A percentile compares a stretch with the other conserved stretches of the same genome.
phyloP scores from a whole-genome alignment of 441 rosid genomes.

The Francoa sonchifolia region DNA sequence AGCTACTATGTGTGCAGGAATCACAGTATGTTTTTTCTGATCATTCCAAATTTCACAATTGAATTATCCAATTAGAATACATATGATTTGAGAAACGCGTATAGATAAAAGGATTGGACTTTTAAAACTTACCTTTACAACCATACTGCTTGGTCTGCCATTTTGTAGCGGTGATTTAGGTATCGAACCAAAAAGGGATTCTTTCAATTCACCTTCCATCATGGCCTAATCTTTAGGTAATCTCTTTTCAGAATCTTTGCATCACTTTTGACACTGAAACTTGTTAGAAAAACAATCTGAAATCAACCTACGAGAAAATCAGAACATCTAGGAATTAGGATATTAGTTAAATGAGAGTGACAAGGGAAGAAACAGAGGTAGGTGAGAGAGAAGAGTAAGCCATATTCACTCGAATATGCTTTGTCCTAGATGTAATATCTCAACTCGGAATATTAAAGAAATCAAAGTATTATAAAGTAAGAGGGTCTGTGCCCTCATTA shows the following conservation, averaged over 20 bases:
- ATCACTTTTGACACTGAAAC: background rate
- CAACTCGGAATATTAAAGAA: background rate
- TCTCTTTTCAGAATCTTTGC: constrained; percentile 4
- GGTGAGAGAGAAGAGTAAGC: constrained; percentile 19
- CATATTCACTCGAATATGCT: constrained; percentile 16
- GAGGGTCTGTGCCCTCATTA: background rate
- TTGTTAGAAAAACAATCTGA: too few relatives aligned
- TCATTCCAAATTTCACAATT: background rate
- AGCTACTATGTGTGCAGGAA: constrained; percentile 59
- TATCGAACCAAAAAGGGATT: constrained; percentile 26
- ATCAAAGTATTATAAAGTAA: background rate
- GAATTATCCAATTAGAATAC: background rate
- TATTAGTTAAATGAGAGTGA: background rate
- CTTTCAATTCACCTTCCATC: constrained; percentile 28
- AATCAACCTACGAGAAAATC: too few relatives aligned
- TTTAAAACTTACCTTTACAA: constrained; percentile 34
- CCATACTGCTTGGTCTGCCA: constrained; percentile 57
- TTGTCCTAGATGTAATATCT: constrained; percentile 13
- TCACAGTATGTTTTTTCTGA: constrained; percentile 50
- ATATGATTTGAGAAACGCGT: background rate
- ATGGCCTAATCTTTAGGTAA: constrained; percentile 18
- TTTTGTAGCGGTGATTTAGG: constrained; percentile 27
- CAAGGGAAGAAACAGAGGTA: background rate
- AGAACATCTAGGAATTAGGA: background rate
- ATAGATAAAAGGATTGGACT: background rate